Evolutionary conservation across 2,329 filamentous ascomycete genomes (phyloP), one percentile per base, ranked within the genome.

Genomic region (Pseudogymnoascus sp.): DNA sequence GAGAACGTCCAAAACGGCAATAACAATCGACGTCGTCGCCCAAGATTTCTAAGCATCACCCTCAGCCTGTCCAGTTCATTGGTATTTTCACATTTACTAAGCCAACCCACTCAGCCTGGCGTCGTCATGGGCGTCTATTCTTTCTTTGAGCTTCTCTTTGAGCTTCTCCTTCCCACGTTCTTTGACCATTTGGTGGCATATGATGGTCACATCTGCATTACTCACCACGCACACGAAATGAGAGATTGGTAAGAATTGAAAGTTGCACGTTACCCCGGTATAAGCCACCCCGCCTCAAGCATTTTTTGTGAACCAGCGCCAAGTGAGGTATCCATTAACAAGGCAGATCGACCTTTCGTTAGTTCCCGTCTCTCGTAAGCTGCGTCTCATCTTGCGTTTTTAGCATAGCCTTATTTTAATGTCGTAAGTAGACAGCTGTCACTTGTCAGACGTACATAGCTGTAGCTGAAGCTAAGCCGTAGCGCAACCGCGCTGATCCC

Each of bases 21-120:
- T 55, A 55, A 33, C 48, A 33, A 55, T 55, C 48, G 48, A 55
- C 29, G 48, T 55, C 48, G 48, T 55, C 29, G 48, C 48, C 29
- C 29, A 33, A 12, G 29, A 55, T 55, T 55, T 55, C 29, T 55
- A 55, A 55, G n/a, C 48, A 55, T 8, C 2, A 25, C 9, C 17
- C 27, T 12, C n/a, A 51, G 12, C 29, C 29, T 55, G 12, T 33
- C 29, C n/a, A 33, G 9, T 6, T 12, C 4, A 29, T 55, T 5
- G n/a, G n/a, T 33, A 33, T 55, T 21, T 21, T 33, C 8, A 7
- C n/a, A 55, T 33, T 55, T 55, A 13, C 27, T 33, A 55, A 55
- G 48, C 27, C 27, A 55, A 33, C 5, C n/a, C 27, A 55, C 5
- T 29, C 10, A 33, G 9, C 29, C 48, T 51, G n/a, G 27, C 48